phyloP scores from a whole-genome alignment of 192 early-diverging fungal genomes.

The Umbelopsis ramanniana region DNA sequence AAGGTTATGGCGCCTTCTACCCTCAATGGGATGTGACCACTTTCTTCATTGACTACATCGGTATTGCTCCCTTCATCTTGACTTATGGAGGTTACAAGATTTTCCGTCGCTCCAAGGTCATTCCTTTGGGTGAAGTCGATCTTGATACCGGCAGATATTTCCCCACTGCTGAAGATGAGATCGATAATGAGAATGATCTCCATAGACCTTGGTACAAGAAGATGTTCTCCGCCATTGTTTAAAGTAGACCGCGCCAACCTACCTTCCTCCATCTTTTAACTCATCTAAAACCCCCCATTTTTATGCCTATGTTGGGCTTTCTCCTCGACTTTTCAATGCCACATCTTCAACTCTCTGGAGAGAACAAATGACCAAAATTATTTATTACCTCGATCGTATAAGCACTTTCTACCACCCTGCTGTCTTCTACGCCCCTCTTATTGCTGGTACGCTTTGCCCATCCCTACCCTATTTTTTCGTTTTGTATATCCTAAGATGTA shows the following conservation, averaged over 20 bases:
- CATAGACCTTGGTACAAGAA: conserved; percentile 21
- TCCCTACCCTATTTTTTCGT: neutral
- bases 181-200: conserved; percentile 16
- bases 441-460: neutral
- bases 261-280: too few relatives aligned
- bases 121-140: conserved; percentile 64
- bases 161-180: conserved; percentile 29
- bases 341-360: neutral
- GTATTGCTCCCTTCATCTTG: conserved; percentile 59
- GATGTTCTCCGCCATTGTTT: neutral
- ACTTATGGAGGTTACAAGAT: conserved; percentile 68
- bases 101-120: conserved; percentile 56
- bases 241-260: too few relatives aligned
- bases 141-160: conserved; percentile 55
- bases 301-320: neutral
- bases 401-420: neutral
- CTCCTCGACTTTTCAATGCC: neutral
- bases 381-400: neutral
- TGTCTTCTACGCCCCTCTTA: neutral
- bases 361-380: neutral
- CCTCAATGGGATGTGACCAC: conserved; percentile 52
- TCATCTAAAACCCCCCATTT: neutral
- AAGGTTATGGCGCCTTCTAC: conserved; percentile 59
- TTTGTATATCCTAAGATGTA: neutral
- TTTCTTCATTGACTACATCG: conserved; percentile 69